Evolutionary conservation across 2,329 filamentous ascomycete genomes (phyloP), one percentile per base, ranked within the genome.

Genomic region (Beauveria australis): DNA sequence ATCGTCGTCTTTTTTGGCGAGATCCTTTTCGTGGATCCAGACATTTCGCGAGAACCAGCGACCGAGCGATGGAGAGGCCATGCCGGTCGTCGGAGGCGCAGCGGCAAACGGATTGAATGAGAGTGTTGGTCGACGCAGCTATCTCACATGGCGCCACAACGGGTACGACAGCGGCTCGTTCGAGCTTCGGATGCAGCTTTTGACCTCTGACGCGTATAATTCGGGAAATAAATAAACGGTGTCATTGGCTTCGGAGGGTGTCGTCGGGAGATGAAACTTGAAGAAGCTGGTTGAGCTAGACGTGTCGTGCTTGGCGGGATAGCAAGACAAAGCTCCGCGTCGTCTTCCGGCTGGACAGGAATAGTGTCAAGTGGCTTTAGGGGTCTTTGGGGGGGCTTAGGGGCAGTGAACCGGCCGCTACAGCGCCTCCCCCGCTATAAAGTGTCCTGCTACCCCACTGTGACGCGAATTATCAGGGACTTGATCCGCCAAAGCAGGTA

Each of bases 1-100:
- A 69, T 86, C 82, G 69, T 86, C 83, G 69, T 85, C 78, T 72
- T 84, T 85, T 72, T 86, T 86, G 56, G 78, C 79, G 70, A 83
- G 73, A 66, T 83, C 81, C 66, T 83, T 81, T 65, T 84, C 78
- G 67, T 74, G 77, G 62, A 78, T 69, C 71, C 80, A 81, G 59
- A 80, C 70, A 62, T 75, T 71, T 53, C 70, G 68, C 60, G 66
- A 62, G 53, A 71, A 64, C 63, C 70, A 70, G 51, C 69, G 43
- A 30, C 14, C 8, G 43, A 28, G 22, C 18, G 30, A 48, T 24
- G 58, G 49, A n/a, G 60, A 53, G 24, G 60, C 37, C 61, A 62
- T 62, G 44, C 3, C 16, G 44, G 22, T 24, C 16, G 41, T 51
- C 44, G 33, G 22, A 18, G 16, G 54, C 22, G 43, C 24, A 43